Percentiles rank a stretch among this genome's conserved stretches.
These are phyloP conservation scores for Microbotryum silenes-acaulis DNA, from an alignment of 1,284 basidiomycete species.

Conservation along the genomic window DNA sequence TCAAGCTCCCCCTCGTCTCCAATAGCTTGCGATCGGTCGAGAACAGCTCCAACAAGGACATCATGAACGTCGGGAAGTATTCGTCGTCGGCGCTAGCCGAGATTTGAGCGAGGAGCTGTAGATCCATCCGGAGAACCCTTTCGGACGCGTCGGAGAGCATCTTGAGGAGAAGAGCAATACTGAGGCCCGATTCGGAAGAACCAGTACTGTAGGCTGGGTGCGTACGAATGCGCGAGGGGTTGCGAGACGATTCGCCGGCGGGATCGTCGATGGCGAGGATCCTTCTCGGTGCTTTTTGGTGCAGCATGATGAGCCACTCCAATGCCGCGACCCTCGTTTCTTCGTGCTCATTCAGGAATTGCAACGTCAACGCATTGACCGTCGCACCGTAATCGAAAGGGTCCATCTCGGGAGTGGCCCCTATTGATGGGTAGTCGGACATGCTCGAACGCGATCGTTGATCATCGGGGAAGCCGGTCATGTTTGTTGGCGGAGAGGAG, in stretches of 20 bases:
- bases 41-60: conserved; percentile 86
- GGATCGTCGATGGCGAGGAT: conserved; percentile 94
- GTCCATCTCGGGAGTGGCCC: conserved; percentile 51
- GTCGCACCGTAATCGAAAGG: conserved; percentile 86
- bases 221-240: background rate
- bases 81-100: conserved; percentile 81
- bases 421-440: conserved; percentile 10
- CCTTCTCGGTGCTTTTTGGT: conserved; percentile 93
- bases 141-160: conserved; percentile 94
- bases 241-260: conserved; percentile 45
- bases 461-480: background rate
- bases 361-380: conserved; percentile 83
- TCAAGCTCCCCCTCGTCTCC: conserved; percentile 87
- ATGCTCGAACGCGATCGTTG: conserved; percentile 11
- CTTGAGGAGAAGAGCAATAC: conserved; percentile 74
- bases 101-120: conserved; percentile 93
- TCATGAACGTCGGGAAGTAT: conserved; percentile 94
- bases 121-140: conserved; percentile 92
- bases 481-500: conserved; percentile 9
- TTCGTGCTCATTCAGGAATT: conserved; percentile 92
- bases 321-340: conserved; percentile 91
- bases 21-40: conserved; percentile 86
- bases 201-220: background rate
- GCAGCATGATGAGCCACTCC: conserved; percentile 98
- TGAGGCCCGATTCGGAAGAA: conserved; percentile 45